Percentiles rank a stretch among this genome's conserved stretches.
Evolutionary conservation across 2,329 filamentous ascomycete species (phyloP).

Genomic region (Fusarium drepaniforme): DNA sequence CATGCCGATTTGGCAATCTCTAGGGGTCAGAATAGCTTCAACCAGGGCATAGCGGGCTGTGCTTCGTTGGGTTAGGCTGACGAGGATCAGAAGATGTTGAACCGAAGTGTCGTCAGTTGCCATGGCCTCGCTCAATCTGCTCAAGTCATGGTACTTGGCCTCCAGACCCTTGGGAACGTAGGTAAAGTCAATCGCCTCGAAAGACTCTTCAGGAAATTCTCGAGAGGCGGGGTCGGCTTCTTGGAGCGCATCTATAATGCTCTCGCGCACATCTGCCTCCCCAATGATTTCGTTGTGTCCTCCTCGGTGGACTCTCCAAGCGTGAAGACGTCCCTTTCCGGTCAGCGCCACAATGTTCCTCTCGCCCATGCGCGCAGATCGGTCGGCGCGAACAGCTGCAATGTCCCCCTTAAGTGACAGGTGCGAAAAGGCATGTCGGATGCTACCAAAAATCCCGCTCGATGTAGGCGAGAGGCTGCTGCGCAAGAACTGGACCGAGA

Average conservation of each 20-base stretch:
- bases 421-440: slow-evolving; percentile 80
- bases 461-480: slow-evolving; percentile 67
- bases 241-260: slow-evolving; percentile 73
- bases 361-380: slow-evolving; percentile 80
- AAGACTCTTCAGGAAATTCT: slow-evolving; percentile 66
- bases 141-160: slow-evolving; percentile 62
- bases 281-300: slow-evolving; percentile 82
- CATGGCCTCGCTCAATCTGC: slow-evolving; percentile 63
- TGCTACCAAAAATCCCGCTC: slow-evolving; percentile 82
- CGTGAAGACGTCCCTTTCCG: slow-evolving; percentile 80
- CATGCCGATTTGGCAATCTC: slow-evolving; percentile 69
- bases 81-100: slow-evolving; percentile 72
- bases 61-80: slow-evolving; percentile 65
- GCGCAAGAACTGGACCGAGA: slow-evolving; percentile 82
- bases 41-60: slow-evolving; percentile 78
- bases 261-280: slow-evolving; percentile 77
- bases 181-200: slow-evolving; percentile 85
- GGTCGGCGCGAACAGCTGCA: slow-evolving; percentile 81
- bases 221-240: slow-evolving; percentile 62
- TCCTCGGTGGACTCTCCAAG: slow-evolving; percentile 91
- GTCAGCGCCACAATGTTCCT: slow-evolving; percentile 86
- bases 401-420: slow-evolving; percentile 81
- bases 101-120: slow-evolving; percentile 63
- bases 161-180: slow-evolving; percentile 70
- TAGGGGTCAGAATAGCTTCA: slow-evolving; percentile 73